Evolutionary conservation across 2,329 filamentous ascomycete species (phyloP), one percentile per base, ranked within the genome.

Genomic region (Tolypocladium nubicola): DNA sequence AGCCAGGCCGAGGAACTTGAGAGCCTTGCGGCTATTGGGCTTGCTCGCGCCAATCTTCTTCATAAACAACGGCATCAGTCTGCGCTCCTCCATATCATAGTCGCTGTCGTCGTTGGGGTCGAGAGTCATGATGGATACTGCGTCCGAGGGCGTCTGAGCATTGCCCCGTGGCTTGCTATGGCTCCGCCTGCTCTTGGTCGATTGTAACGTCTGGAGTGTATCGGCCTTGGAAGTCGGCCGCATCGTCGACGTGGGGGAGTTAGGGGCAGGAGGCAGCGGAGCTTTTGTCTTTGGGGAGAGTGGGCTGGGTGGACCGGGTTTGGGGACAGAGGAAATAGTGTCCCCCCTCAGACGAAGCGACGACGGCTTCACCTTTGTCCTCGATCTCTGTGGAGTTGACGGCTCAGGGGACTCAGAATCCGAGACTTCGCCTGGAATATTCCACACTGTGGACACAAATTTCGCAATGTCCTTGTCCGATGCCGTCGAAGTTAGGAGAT

Each of bases 401-500:
- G 68, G 66, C 16, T 80, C 76, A 0, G 75, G 71, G 1, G 70
- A 66, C 61, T 83, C 83, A 59, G 75, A 79, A 2, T 70, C 59
- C 3, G 66, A 67, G 19, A 65, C 57, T 4, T 64, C 64, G 6
- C 61, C 63, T 11, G 68, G 63, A 26, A 77, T 73, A 56, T 76
- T 77, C 64, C 78, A 76, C 21, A 86, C 77, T 0, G 75, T 73
- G 0, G 76, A 75, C 37, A 85, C 72, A 59, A 86, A 82, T 0
- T 71, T 75, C 0, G 76, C 72, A 39, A 84, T 78, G 61, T 86
- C 82, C 4, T 71, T 64, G 16, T 79, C 76, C 9, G 73, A 79
- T 3, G 83, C 83, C 1, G 74, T 76, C 2, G 79, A 80, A 0
- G 80, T 77, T 30, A 86, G 73, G 11, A 84, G 71, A 61, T 80